Evolutionary conservation across 2,329 filamentous ascomycete genomes (phyloP).

Genomic region (Harringtonia aguacate): DNA sequence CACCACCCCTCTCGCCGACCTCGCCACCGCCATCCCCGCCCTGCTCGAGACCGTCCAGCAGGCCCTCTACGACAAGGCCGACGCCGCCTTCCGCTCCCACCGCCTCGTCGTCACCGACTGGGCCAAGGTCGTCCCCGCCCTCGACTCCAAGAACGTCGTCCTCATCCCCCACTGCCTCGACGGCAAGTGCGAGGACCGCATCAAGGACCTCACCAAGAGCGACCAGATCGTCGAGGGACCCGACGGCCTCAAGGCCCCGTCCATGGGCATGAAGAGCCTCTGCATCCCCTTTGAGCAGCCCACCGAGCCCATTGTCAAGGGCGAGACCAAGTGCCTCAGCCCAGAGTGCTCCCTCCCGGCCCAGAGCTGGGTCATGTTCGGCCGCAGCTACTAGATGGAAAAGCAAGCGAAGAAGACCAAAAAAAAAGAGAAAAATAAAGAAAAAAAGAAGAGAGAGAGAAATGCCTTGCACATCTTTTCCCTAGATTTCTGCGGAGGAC

Average conservation of each 20-base stretch:
- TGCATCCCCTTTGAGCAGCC: constrained; percentile 79
- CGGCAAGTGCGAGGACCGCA: constrained; percentile 76
- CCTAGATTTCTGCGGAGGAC: no score
- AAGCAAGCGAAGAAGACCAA: no score
- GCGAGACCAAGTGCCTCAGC: constrained; percentile 85
- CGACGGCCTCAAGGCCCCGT: constrained; percentile 42
- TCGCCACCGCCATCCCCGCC: constrained; percentile 62
- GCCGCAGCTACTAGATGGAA: constrained; percentile 52
- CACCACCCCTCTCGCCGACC: constrained; percentile 63
- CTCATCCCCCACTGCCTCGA: constrained; percentile 84
- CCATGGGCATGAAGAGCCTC: constrained; percentile 58
- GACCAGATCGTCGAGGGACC: constrained; percentile 43
- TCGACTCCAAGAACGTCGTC: constrained; percentile 87
- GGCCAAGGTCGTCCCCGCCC: constrained; percentile 81
- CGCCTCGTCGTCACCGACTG: constrained; percentile 74
- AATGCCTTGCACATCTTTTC: no score
- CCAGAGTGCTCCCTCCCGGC: constrained; percentile 70
- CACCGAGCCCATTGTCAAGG: constrained; percentile 62
- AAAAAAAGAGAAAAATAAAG: no score
- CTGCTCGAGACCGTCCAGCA: constrained; percentile 84
- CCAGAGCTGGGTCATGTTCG: constrained; percentile 88
- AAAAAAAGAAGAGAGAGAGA: no score
- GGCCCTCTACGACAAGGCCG: constrained; percentile 69
- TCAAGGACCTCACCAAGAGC: constrained; percentile 84
- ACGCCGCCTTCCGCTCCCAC: constrained; percentile 68